A percentile compares a stretch with the other conserved stretches of the same genome.
Evolutionary conservation across 2,329 filamentous ascomycete genomes (phyloP).

Genomic region (Aspergillus brunneoviolaceus): DNA sequence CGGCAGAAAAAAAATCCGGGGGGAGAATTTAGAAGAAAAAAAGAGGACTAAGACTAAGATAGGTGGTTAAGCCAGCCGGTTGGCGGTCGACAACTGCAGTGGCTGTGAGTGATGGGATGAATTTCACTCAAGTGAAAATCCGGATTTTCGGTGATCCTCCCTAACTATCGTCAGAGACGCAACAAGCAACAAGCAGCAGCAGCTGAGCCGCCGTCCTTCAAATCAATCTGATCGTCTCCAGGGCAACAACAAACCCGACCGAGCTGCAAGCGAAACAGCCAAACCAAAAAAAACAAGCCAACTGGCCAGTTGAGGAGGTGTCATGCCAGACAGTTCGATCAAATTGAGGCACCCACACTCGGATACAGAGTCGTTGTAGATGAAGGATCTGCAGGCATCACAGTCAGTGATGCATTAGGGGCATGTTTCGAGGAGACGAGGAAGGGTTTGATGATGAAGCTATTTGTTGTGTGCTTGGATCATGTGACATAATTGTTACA

Average conservation of each 20-base stretch:
- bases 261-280: conserved; percentile 19
- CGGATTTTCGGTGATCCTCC: conserved; percentile 2
- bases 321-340: not conserved
- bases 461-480: too few relatives aligned
- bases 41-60: too few relatives aligned
- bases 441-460: too few relatives aligned
- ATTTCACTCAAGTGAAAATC: not conserved
- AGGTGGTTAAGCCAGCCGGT: not conserved
- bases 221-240: conserved; percentile 33
- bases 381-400: too few relatives aligned
- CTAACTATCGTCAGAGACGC: conserved; percentile 14
- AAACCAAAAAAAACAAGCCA: not conserved
- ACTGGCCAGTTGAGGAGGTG: not conserved
- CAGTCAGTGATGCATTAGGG: too few relatives aligned
- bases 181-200: not conserved
- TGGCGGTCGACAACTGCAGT: not conserved
- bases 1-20: not conserved
- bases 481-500: too few relatives aligned
- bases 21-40: not conserved
- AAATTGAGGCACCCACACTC: too few relatives aligned
- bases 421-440: too few relatives aligned
- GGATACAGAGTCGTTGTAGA: too few relatives aligned
- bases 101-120: too few relatives aligned
- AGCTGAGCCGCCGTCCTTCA: conserved; percentile 7
- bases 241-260: conserved; percentile 30